phyloP scores from a whole-genome alignment of 2,329 filamentous ascomycete genomes.

The Rugonectria rugulosa region DNA sequence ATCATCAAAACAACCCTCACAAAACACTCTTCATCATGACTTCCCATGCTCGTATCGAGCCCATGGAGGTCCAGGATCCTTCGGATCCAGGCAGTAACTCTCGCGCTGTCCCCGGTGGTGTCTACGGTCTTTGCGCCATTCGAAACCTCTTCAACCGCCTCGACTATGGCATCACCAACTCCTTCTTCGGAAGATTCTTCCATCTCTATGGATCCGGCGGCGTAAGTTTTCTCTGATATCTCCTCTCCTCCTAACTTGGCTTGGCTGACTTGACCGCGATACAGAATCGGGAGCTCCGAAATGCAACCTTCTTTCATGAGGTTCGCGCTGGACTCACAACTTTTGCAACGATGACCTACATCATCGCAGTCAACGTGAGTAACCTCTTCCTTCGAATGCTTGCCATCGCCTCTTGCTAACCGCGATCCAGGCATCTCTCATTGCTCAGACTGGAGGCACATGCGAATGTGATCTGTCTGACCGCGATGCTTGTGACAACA shows the following conservation, averaged over 20 bases:
- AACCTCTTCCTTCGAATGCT: neutral
- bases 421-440: conserved; percentile 69
- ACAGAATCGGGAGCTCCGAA: conserved; percentile 72
- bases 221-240: conserved; percentile 53
- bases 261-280: neutral
- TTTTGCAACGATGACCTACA: conserved; percentile 84
- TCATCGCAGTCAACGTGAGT: conserved; percentile 75
- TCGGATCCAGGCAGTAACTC: neutral
- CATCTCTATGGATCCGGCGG: conserved; percentile 73
- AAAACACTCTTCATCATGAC: conserved; percentile 15
- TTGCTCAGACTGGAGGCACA: conserved; percentile 78
- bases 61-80: conserved; percentile 17
- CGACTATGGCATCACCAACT: conserved; percentile 48
- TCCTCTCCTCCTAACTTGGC: neutral
- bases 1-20: neutral
- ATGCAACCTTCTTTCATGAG: conserved; percentile 77
- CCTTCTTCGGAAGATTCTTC: conserved; percentile 67
- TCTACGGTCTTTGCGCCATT: no score
- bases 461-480: conserved; percentile 67
- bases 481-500: conserved; percentile 57
- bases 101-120: conserved; percentile 41
- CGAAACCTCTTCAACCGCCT: conserved; percentile 47
- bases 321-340: conserved; percentile 82
- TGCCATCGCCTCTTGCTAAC: neutral
- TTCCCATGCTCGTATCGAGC: conserved; percentile 18